phyloP scores from a whole-genome alignment of 179 eudicot genomes.

The Spergularia azorica region DNA sequence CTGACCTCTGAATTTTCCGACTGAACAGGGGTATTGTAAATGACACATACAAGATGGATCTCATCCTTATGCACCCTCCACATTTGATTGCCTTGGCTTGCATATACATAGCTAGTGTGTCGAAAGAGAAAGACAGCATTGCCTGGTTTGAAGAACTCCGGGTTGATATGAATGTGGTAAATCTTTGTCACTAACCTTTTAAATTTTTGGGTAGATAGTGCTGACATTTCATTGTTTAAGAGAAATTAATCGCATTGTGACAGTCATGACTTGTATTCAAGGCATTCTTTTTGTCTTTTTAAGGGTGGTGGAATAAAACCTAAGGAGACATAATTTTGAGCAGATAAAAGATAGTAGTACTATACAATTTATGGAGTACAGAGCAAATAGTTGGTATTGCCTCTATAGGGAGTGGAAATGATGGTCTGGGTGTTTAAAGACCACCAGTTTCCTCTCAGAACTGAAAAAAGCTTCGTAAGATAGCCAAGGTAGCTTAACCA shows the following conservation, averaged over 20 bases:
- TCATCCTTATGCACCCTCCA: constrained; percentile 88
- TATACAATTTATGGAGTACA: no score
- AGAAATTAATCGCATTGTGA: no score
- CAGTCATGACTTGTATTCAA: neutral
- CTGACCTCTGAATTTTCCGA: neutral
- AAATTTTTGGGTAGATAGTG: neutral
- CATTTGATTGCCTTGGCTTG: constrained; percentile 92
- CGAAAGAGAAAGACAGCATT: constrained; percentile 80
- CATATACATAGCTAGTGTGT: constrained; percentile 89
- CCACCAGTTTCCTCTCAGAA: no score
- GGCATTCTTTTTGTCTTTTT: no score
- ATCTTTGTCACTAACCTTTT: constrained; percentile 19
- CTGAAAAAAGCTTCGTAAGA: no score
- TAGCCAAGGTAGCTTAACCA: no score
- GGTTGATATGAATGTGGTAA: constrained; percentile 94
- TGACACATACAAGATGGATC: constrained; percentile 97
- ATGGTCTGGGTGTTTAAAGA: no score
- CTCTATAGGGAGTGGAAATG: no score
- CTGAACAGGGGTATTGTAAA: constrained; percentile 83
- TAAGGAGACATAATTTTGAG: no score
- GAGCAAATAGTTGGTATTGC: no score
- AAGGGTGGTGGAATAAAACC: no score
- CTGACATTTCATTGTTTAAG: neutral
- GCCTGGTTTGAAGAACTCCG: constrained; percentile 99
- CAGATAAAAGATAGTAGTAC: no score